These are phyloP conservation scores for Cymbopogon flexuosus DNA, from an alignment of 202 grass and related monocot species.

Conservation along the genomic window DNA sequence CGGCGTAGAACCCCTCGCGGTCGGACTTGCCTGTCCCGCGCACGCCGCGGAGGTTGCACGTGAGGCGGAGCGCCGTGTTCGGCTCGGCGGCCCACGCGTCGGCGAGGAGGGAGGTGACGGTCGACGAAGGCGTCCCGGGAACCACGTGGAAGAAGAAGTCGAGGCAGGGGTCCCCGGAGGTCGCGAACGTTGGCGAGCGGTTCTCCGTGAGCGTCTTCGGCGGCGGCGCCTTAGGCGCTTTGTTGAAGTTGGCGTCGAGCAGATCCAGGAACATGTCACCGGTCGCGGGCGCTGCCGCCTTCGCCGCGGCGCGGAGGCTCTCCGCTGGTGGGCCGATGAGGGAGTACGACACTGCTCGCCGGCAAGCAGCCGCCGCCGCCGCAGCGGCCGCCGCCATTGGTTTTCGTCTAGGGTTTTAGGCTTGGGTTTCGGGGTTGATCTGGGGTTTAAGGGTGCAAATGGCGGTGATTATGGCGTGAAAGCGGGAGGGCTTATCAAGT, in stretches of 20 bases:
- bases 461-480: background rate
- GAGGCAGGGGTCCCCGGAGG: conserved; percentile 56
- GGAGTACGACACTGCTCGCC: conserved; percentile 5
- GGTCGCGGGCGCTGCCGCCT: background rate
- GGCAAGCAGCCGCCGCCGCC: background rate
- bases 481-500: background rate
- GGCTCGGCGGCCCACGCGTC: background rate
- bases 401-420: conserved; percentile 8
- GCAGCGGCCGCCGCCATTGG: conserved; percentile 16
- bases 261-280: background rate
- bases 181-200: conserved; percentile 39
- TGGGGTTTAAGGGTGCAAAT: background rate
- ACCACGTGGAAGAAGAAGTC: conserved; percentile 83
- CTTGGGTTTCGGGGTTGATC: background rate
- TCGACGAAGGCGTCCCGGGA: background rate
- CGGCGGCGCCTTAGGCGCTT: background rate
- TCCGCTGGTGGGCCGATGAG: conserved; percentile 50
- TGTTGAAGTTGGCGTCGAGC: conserved; percentile 27
- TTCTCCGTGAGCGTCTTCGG: conserved; percentile 47
- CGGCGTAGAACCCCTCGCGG: conserved; percentile 68
- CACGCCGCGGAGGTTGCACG: conserved; percentile 60
- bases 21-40: conserved; percentile 68
- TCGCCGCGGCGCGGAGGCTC: background rate
- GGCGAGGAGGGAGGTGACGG: background rate
- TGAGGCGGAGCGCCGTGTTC: conserved; percentile 34